phyloP scores from a whole-genome alignment of 1,284 basidiomycete genomes.

The Melampsora larici-populina region DNA sequence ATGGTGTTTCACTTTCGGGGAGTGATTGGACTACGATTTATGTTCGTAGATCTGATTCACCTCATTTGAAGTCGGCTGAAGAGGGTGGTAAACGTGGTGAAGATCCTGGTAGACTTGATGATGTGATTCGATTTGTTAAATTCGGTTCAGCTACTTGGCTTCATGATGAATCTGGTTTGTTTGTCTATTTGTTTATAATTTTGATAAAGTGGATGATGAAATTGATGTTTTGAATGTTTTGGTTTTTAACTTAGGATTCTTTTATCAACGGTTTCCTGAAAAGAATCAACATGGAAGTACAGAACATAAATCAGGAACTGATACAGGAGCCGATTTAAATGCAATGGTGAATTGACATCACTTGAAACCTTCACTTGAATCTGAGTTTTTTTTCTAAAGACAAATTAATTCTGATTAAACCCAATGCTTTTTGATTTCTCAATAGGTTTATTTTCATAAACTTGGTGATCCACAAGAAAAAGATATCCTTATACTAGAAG shows the following conservation, averaged over 20 bases:
- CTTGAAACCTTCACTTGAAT: background rate
- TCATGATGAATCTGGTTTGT: conserved; percentile 60
- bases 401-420: background rate
- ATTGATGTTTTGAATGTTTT: background rate
- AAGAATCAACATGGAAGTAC: conserved; percentile 10
- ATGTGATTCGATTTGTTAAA: conserved; percentile 71
- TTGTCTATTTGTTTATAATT: background rate
- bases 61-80: conserved; percentile 57
- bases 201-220: background rate
- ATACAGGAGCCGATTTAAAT: conserved; percentile 29
- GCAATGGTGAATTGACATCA: conserved; percentile 19
- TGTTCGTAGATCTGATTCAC: conserved; percentile 63
- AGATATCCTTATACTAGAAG: conserved; percentile 30
- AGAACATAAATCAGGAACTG: conserved; percentile 17
- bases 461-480: conserved; percentile 42
- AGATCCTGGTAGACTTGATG: conserved; percentile 62
- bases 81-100: conserved; percentile 56
- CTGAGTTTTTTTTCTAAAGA: background rate
- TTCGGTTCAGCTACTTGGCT: conserved; percentile 71
- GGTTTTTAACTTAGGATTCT: conserved; percentile 51
- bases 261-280: conserved; percentile 32
- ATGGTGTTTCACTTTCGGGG: conserved; percentile 61
- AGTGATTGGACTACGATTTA: conserved; percentile 67
- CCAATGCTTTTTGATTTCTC: background rate
- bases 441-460: conserved; percentile 38